phyloP scores from a whole-genome alignment of 2,329 filamentous ascomycete genomes.

The Paramyrothecium roridum region DNA sequence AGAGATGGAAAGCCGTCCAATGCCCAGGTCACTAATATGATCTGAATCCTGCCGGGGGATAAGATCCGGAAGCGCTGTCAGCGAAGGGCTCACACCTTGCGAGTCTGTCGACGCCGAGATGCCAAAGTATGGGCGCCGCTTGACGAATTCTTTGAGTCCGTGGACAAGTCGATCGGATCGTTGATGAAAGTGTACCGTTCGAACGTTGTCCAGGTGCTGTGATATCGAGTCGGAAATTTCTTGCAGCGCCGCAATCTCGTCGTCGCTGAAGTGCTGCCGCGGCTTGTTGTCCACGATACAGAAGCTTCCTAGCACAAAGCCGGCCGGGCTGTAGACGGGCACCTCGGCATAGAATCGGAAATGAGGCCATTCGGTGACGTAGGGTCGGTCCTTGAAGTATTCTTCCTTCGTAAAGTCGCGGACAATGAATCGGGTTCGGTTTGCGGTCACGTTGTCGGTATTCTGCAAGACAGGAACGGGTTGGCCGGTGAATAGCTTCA shows the following conservation, averaged over 20 bases:
- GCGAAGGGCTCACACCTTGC: not conserved
- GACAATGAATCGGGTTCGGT: conserved; percentile 27
- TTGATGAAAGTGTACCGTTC: conserved; percentile 2
- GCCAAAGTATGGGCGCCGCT: not conserved
- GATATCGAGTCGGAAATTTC: conserved; percentile 3
- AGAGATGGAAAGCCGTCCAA: not conserved
- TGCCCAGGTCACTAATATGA: not conserved
- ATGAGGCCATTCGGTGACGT: conserved; percentile 23
- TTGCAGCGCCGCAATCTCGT: conserved; percentile 1
- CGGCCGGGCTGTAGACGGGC: conserved; percentile 23
- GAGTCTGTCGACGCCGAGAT: not conserved
- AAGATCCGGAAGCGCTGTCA: not conserved
- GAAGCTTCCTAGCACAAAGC: conserved; percentile 26
- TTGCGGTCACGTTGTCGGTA: conserved; percentile 19
- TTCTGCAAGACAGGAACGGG: conserved; percentile 7
- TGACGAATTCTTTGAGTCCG: conserved; percentile 1
- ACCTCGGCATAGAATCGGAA: conserved; percentile 28
- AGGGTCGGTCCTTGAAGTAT: conserved; percentile 20
- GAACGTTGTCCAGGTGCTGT: conserved; percentile 3
- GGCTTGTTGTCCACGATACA: conserved; percentile 26
- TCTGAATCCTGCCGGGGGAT: not conserved
- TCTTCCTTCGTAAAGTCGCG: conserved; percentile 22
- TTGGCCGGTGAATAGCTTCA: conserved; percentile 21
- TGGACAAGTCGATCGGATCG: conserved; percentile 3
- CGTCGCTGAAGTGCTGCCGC: conserved; percentile 5